These are phyloP conservation scores for Podaxis sp. DNA, from an alignment of 768 basidiomycete species.

Conservation along the genomic window DNA sequence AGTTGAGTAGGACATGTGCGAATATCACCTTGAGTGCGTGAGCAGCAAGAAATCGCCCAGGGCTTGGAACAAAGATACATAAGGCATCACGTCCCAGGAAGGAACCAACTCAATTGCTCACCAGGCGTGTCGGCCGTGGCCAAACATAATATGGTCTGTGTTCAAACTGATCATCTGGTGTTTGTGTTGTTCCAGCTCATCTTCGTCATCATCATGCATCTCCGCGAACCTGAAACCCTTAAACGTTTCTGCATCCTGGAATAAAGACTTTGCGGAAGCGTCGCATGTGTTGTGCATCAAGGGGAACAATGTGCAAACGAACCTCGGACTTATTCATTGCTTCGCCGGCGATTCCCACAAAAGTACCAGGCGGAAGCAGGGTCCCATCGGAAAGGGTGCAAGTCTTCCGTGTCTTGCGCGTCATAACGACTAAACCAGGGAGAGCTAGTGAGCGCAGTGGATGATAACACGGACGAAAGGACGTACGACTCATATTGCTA, in stretches of 20 bases:
- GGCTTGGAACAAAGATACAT: constrained; percentile 21
- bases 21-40: constrained; percentile 39
- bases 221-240: constrained; percentile 37
- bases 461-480: neutral
- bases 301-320: neutral
- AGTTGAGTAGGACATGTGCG: constrained; percentile 35
- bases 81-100: neutral
- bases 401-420: constrained; percentile 32
- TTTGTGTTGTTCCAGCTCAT: constrained; percentile 19
- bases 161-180: constrained; percentile 34
- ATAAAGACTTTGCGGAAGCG: constrained; percentile 19
- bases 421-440: constrained; percentile 14
- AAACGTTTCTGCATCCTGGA: constrained; percentile 31
- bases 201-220: constrained; percentile 19
- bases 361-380: constrained; percentile 33
- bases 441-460: neutral
- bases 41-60: constrained; percentile 43
- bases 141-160: constrained; percentile 38
- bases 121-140: constrained; percentile 35
- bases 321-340: constrained; percentile 23
- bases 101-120: constrained; percentile 9
- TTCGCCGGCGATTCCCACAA: constrained; percentile 25
- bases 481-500: constrained; percentile 1
- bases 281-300: neutral
- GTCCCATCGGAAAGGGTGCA: constrained; percentile 42